A percentile compares a stretch with the other conserved stretches of the same genome.
Evolutionary conservation across 495 filamentous ascomycete genomes (phyloP).

Genomic region (Aspergillus indologenus): DNA sequence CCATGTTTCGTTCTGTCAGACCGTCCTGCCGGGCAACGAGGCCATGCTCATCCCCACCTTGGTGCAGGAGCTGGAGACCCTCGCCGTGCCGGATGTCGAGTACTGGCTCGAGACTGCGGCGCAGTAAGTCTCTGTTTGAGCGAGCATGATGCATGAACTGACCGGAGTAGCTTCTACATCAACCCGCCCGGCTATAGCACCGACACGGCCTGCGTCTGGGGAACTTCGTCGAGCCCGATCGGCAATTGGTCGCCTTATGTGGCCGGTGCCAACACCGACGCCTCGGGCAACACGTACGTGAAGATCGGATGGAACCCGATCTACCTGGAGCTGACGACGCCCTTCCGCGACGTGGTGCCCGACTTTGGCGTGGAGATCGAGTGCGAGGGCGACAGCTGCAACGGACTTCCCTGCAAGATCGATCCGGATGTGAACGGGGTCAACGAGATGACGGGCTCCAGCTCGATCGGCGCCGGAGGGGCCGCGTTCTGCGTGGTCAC

Average conservation of each 20-base stretch:
- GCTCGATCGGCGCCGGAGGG: conserved; percentile 60
- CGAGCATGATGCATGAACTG: background rate
- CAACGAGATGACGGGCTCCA: conserved; percentile 55
- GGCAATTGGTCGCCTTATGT: conserved; percentile 85
- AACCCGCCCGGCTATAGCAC: conserved; percentile 66
- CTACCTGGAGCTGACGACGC: conserved; percentile 56
- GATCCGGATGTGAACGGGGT: conserved; percentile 61
- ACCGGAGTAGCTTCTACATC: conserved; percentile 64
- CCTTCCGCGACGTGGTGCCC: conserved; percentile 57
- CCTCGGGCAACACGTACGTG: conserved; percentile 62
- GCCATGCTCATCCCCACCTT: conserved; percentile 81
- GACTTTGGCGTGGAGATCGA: conserved; percentile 69
- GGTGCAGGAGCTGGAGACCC: conserved; percentile 48
- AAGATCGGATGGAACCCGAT: conserved; percentile 83
- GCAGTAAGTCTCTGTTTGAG: conserved; percentile 51
- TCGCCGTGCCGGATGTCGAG: conserved; percentile 67
- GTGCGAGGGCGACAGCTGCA: conserved; percentile 64
- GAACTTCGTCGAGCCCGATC: conserved; percentile 56
- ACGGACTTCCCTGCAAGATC: conserved; percentile 72
- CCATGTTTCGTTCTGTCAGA: conserved; percentile 75
- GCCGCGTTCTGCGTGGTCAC: conserved; percentile 79
- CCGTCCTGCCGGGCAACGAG: conserved; percentile 81
- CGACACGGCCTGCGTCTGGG: conserved; percentile 69
- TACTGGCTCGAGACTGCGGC: conserved; percentile 76
- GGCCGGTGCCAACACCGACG: conserved; percentile 69